Evolutionary conservation across 345 rosid species (phyloP).

Genomic region (Sonneratia alba): DNA sequence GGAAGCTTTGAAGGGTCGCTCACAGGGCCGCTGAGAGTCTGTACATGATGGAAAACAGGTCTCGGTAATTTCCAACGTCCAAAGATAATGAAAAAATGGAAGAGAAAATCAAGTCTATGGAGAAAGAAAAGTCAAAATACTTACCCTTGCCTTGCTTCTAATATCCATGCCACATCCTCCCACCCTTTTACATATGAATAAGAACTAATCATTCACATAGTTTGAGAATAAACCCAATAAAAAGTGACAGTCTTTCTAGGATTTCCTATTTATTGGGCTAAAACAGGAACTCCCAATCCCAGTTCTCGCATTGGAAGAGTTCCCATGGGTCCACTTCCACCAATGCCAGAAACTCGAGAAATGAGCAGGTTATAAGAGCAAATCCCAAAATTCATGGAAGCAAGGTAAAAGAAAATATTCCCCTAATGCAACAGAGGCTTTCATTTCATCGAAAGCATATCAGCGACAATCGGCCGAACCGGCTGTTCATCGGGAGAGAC

Average conservation of each 20-base stretch:
- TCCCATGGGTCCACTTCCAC: too few relatives aligned
- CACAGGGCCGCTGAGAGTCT: conserved; percentile 62
- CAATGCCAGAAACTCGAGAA: background rate
- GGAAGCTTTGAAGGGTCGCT: conserved; percentile 57
- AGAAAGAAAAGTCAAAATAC: background rate
- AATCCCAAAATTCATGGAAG: background rate
- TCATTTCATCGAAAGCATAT: background rate
- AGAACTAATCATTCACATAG: background rate
- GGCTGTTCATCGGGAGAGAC: background rate
- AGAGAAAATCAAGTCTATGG: background rate
- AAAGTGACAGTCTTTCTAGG: too few relatives aligned
- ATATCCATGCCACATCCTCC: conserved; percentile 87
- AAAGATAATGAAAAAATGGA: background rate
- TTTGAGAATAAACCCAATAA: too few relatives aligned
- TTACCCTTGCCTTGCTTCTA: conserved; percentile 86
- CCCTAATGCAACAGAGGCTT: too few relatives aligned
- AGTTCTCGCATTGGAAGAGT: too few relatives aligned
- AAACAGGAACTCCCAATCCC: too few relatives aligned
- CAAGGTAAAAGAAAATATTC: background rate
- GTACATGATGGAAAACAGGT: background rate
- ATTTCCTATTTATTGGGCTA: too few relatives aligned
- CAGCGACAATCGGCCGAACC: background rate
- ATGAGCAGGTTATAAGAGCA: background rate
- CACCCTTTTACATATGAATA: conserved; percentile 33
- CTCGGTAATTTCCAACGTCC: background rate